Base-by-base conservation (phyloP, 441 rosid species). In the Gossypium trilobum region DNA sequence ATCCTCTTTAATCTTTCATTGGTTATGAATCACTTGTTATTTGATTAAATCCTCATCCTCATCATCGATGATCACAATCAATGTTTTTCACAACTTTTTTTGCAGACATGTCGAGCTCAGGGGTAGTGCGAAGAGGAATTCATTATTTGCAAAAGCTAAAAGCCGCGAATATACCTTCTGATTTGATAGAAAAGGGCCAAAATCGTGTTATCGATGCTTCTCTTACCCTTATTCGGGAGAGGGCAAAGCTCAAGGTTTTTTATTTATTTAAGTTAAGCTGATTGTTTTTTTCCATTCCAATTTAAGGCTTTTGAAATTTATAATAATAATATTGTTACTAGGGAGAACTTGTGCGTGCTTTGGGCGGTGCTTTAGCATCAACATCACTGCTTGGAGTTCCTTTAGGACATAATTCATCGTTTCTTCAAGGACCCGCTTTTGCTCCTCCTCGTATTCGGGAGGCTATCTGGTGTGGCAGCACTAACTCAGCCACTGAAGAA, bases 381-480 rank as follows among this genome's bases (percentile, higher is more conserved):
- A 60, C 99, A 9, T 74, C 98, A 17, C 91, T 95, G 75, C 89
- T 95, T 39, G 98, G 99, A 55, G 98, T 95, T 71, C 99, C 99
- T 10, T 74, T 95, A 52, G 98, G 99, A 25, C 98, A 95, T 58
- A 95, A 95, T 79, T 95, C 98, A 2, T 95, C 99, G 16, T 95
- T 95, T 83, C 95, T 95, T 84, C 98, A 95, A 79, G 99, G 99
- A 19, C 99, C 99, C 0, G 99, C 98, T 1, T 95, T 95, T 80
- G 97, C 99, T 63, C 98, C 98, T 72, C 99, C 99, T 57, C 85
- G 99, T 51, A 95, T 95, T 50, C 81, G 99, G 63, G 99, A 95
- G 78, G 99, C 98, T 42, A 95, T 95, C 63, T 95, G 99, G 99
- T 95, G 99, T 79, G 99, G 91, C 65, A 95, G 99, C 82, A 95